Conservation (phyloP, 2,329 filamentous ascomycete genomes). For the Alternaria triticina region DNA sequence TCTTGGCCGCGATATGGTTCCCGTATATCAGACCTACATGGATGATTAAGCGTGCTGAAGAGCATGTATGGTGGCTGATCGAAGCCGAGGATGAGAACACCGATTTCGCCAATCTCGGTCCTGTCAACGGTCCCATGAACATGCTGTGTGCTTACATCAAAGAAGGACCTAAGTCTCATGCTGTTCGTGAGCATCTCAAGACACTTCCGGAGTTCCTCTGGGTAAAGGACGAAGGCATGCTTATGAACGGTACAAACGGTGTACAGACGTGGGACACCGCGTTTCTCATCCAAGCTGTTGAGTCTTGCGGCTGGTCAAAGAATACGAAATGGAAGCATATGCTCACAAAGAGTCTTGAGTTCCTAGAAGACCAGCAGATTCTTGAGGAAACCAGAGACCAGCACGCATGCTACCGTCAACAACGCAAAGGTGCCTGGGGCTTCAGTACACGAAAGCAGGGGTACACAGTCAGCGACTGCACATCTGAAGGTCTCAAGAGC, state of each 20-base stretch:
- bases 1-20: constrained; percentile 79
- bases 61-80: constrained; percentile 81
- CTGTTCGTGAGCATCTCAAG: constrained; percentile 78
- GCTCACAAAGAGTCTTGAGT: constrained; percentile 80
- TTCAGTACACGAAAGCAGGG: constrained; percentile 94
- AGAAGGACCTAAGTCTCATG: constrained; percentile 76
- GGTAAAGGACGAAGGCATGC: constrained; percentile 91
- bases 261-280: constrained; percentile 97
- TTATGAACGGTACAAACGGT: constrained; percentile 96
- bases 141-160: constrained; percentile 83
- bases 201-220: constrained; percentile 86
- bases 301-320: constrained; percentile 78
- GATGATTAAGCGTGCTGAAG: constrained; percentile 75
- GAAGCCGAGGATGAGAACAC: constrained; percentile 94
- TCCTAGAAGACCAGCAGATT: constrained; percentile 91
- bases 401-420: constrained; percentile 83
- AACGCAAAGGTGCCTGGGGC: constrained; percentile 91
- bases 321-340: constrained; percentile 81
- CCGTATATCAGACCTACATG: constrained; percentile 73
- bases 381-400: constrained; percentile 80
- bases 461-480: constrained; percentile 94
- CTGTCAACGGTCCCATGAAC: constrained; percentile 91
- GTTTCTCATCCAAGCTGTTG: constrained; percentile 82
- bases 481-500: constrained; percentile 87
- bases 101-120: constrained; percentile 82